Evolutionary conservation across 768 basidiomycete species (phyloP), one percentile per base, ranked within the genome.

Genomic region (Lactarius sp.): DNA sequence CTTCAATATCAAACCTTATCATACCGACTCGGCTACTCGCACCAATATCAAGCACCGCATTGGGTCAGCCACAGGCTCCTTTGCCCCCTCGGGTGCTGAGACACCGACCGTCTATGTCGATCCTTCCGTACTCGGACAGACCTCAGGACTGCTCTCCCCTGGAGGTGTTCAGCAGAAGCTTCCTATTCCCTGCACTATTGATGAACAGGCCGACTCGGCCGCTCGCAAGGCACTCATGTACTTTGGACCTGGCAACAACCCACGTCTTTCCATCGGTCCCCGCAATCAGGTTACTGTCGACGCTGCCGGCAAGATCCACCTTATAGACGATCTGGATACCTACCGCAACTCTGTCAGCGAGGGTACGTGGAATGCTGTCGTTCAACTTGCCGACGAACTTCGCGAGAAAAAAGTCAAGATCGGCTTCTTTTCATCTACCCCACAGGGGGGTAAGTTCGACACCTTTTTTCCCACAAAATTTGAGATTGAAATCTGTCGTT

Each of bases 401-500:
- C 85, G 87, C 61, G 85, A 89, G 74, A 92, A 89, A 76, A 88
- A 94, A 66, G 78, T 92, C 72, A 92, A 90, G 75, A 90, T 96
- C 67, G 88, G 87, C 27, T 96, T 96, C 83, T 96, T 96, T 77
- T 93, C 90, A 34, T 94, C 92, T 10, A 98, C 95, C 6, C 94
- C 94, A 12, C 93, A 96, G 77, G 94, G 94, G 80, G 86, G 89
- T 88, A 75, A 71, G 82, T 71, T 47, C 37, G 44, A 58, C 54
- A 52, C 55, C 52, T 27, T 34, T 49, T 52, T 53, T 66, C n/a
- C 42, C 39, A 31, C 20, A 62, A 56, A 59, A 47, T 56, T 65
- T 68, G 68, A 64, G 56, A 68, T 70, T 76, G 70, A 76, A 70
- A 47, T 22, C n/a, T 53, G 8, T 47, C 36, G 6, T 39, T 42